Evolutionary conservation across 1,284 basidiomycete species (phyloP), one percentile per base, ranked within the genome.

Genomic region (Puccinia triticina): DNA sequence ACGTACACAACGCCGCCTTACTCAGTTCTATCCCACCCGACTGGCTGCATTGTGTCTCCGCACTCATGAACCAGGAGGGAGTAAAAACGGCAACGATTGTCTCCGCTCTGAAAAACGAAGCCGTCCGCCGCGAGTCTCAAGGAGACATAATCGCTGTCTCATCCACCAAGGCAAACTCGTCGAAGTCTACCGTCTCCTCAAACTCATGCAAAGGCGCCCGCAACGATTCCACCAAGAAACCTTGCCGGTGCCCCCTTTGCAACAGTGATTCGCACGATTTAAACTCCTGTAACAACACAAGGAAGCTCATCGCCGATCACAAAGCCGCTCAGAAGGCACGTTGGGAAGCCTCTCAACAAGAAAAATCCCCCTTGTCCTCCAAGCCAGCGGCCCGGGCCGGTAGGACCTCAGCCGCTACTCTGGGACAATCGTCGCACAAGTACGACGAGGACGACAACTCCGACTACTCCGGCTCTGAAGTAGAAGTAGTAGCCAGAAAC

Each of bases 241-340:
- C 74, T 61, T 26, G 40, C 40, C 40, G 40, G 40, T 43, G 40
- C 40, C 40, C 40, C 40, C 40, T 43, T 43, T 43, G 40, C 55
- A 55, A 76, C n/a, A 26, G 21, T 23, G 23, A 76, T 14, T n/a
- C 50, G 37, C 74, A 76, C 40, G 34, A 76, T 11, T 55, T 76
- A 11, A 59, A 32, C 55, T 37, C 21, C 34, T 76, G 74, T 32
- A 76, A 59, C 7, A 76, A 59, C 29, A 37, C 74, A 7, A 23
- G 57, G 7, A 21, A 29, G 16, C 29, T 76, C 32, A 50, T 76
- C 37, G 16, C 40, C 7, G 66, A 69, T 18, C 32, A 40, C 66
- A 69, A 69, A 43, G 66, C 32, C 11, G 37, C 29, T 40, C 66
- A 37, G 23, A 69, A 69, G 66, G 29, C 66, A 2, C 66, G n/a